phyloP scores from a whole-genome alignment of 2,329 filamentous ascomycete species.

The Fusarium brevicatenulatum region DNA sequence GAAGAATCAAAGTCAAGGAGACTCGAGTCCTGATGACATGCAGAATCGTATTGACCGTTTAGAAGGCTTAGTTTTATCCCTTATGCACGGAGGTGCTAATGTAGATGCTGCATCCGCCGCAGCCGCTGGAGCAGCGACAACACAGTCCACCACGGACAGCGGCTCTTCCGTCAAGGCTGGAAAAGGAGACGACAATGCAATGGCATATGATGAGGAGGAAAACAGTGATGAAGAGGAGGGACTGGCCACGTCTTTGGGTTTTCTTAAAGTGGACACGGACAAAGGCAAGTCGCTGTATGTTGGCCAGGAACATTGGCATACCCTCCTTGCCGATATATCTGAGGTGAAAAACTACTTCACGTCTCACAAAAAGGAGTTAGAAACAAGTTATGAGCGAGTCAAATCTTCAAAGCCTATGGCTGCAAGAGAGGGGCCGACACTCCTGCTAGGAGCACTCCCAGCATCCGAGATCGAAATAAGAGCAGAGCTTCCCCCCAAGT shows the following conservation, averaged over 20 bases:
- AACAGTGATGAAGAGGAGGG: slow-evolving; percentile 77
- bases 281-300: slow-evolving; percentile 84
- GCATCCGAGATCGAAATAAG: slow-evolving; percentile 82
- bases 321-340: slow-evolving; percentile 81
- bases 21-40: slow-evolving; percentile 87
- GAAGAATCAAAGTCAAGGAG: slow-evolving; percentile 73
- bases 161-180: slow-evolving; percentile 61
- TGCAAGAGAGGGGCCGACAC: slow-evolving; percentile 74
- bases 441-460: slow-evolving; percentile 79
- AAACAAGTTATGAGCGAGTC: slow-evolving; percentile 82
- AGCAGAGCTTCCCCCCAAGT: slow-evolving; percentile 80
- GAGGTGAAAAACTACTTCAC: slow-evolving; percentile 94
- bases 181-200: slow-evolving; percentile 64
- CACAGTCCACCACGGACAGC: slow-evolving; percentile 55
- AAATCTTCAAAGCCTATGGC: slow-evolving; percentile 72
- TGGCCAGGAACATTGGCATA: slow-evolving; percentile 85
- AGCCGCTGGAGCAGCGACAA: slow-evolving; percentile 49
- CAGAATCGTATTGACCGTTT: slow-evolving; percentile 96
- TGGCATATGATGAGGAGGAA: slow-evolving; percentile 60
- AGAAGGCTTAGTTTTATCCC: slow-evolving; percentile 87
- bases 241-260: slow-evolving; percentile 77
- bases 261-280: slow-evolving; percentile 82
- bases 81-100: slow-evolving; percentile 87
- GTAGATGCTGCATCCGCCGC: slow-evolving; percentile 55
- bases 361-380: slow-evolving; percentile 87